phyloP scores from a whole-genome alignment of 805 yeast genomes.

The Starmerella floris region DNA sequence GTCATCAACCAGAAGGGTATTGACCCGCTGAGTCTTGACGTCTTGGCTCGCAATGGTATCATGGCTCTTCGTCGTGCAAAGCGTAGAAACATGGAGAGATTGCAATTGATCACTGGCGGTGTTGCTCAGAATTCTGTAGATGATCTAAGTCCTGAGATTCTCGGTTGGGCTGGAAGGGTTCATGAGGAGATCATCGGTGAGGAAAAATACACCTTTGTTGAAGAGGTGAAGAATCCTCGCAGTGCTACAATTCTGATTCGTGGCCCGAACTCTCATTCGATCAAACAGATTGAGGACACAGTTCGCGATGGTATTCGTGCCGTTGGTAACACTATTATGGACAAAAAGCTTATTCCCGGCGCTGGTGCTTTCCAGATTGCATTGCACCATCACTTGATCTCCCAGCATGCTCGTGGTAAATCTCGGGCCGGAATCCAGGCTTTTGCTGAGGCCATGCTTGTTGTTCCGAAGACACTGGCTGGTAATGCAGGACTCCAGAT shows the following conservation, averaged over 20 bases:
- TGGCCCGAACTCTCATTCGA: constrained; percentile 81
- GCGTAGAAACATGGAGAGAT: constrained; percentile 97
- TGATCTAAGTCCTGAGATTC: constrained; percentile 61
- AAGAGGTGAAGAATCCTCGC: constrained; percentile 75
- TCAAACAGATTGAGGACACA: constrained; percentile 91
- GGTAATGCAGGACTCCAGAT: constrained; percentile 90
- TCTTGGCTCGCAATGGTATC: constrained; percentile 82
- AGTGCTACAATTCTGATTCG: constrained; percentile 83
- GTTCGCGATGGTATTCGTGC: constrained; percentile 94
- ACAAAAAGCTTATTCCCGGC: constrained; percentile 79
- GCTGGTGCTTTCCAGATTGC: constrained; percentile 93
- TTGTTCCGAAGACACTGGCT: constrained; percentile 84
- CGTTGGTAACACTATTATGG: constrained; percentile 80
- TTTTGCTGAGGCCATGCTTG: constrained; percentile 79
- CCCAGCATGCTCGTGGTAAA: constrained; percentile 60
- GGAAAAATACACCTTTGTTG: constrained; percentile 92
- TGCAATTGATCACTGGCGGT: constrained; percentile 93
- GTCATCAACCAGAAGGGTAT: constrained; percentile 96
- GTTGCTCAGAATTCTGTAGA: constrained; percentile 96
- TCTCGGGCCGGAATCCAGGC: constrained; percentile 83
- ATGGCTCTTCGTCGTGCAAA: constrained; percentile 94
- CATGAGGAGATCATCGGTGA: constrained; percentile 91
- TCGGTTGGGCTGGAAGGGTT: constrained; percentile 83
- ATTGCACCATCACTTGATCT: constrained; percentile 56
- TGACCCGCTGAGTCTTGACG: constrained; percentile 94